These are phyloP conservation scores for Pseudonitzschia multiseries DNA, from an alignment of 108 stramenopile species.

Conservation along the genomic window DNA sequence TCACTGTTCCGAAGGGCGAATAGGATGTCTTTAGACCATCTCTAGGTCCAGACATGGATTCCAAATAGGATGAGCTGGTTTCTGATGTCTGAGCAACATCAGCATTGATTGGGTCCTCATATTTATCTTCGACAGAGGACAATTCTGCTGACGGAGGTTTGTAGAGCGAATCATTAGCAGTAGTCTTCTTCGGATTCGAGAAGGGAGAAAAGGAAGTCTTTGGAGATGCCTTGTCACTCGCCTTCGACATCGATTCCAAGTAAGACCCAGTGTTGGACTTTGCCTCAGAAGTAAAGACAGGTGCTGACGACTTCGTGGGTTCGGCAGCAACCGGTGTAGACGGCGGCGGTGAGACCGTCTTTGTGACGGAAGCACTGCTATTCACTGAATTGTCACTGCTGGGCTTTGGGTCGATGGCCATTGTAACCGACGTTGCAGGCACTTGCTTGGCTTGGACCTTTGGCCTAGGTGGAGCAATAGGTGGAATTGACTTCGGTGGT, in stretches of 20 bases:
- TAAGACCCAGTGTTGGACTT: constrained; percentile 2
- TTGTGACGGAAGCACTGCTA: neutral
- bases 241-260: constrained; percentile 7
- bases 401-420: constrained; percentile 7
- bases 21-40: constrained; percentile 1
- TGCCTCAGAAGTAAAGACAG: neutral
- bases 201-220: constrained; percentile 15
- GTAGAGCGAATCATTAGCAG: neutral
- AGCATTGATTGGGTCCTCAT: neutral
- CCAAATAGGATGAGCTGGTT: constrained; percentile 7
- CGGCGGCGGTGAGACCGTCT: neutral
- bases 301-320: neutral
- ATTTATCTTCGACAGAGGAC: neutral
- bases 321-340: neutral
- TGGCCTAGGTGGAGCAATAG: neutral
- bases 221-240: neutral
- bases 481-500: neutral
- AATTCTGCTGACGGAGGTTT: neutral
- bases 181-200: neutral
- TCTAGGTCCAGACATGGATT: constrained; percentile 8
- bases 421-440: constrained; percentile 2
- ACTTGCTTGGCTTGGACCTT: constrained; percentile 6
- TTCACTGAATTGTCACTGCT: neutral
- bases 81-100: neutral
- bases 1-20: constrained; percentile 5